These are phyloP conservation scores for Ehretia macrophylla DNA, from an alignment of 257 asterid species.

Conservation along the genomic window DNA sequence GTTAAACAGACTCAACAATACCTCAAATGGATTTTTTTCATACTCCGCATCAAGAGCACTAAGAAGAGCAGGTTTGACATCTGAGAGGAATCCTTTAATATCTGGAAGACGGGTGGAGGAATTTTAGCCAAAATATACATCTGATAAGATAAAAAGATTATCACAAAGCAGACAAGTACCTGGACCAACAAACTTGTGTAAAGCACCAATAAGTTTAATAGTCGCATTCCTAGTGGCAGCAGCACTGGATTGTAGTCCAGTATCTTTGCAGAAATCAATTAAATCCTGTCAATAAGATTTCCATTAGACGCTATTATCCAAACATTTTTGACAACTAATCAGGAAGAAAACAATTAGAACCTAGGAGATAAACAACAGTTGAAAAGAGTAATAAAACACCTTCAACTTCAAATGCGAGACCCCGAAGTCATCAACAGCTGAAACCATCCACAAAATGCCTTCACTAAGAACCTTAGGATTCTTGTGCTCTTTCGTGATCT, in stretches of 20 bases:
- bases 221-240: conserved; percentile 96
- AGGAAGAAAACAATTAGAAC: neutral
- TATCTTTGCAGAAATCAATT: conserved; percentile 95
- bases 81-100: conserved; percentile 86
- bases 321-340: neutral
- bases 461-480: conserved; percentile 98
- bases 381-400: conserved; percentile 37
- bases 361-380: neutral
- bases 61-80: conserved; percentile 97
- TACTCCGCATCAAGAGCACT: conserved; percentile 96
- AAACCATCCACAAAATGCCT: conserved; percentile 94
- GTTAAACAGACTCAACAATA: conserved; percentile 17
- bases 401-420: conserved; percentile 70
- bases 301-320: neutral
- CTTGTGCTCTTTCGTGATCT: conserved; percentile 96
- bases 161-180: conserved; percentile 44
- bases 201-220: conserved; percentile 74
- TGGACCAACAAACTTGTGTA: conserved; percentile 99
- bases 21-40: conserved; percentile 97
- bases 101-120: conserved; percentile 38
- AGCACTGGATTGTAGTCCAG: conserved; percentile 95
- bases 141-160: conserved; percentile 3
- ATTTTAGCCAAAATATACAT: conserved; percentile 24
- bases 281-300: conserved; percentile 58
- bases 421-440: conserved; percentile 92